These are phyloP conservation scores for Colletotrichum navitas DNA, from an alignment of 2,329 filamentous ascomycete genomes.

Conservation along the genomic window DNA sequence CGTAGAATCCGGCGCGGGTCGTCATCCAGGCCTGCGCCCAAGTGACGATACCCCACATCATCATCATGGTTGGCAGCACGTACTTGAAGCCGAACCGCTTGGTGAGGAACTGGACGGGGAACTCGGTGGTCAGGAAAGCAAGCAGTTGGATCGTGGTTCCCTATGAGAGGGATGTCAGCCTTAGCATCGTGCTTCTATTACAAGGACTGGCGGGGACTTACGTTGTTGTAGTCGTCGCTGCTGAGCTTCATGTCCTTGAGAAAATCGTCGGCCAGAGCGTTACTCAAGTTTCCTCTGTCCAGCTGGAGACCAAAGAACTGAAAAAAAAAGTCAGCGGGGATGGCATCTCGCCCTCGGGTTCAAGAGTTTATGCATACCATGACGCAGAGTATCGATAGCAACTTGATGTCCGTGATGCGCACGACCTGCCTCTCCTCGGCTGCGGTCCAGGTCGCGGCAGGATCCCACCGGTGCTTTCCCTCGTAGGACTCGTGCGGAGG, in stretches of 20 bases:
- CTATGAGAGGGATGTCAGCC: slow-evolving; percentile 36
- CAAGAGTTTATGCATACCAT: slow-evolving; percentile 53
- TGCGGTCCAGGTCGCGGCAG: slow-evolving; percentile 66
- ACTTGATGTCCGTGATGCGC: slow-evolving; percentile 62
- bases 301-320: slow-evolving; percentile 73
- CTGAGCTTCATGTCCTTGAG: slow-evolving; percentile 64
- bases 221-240: slow-evolving; percentile 68
- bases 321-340: slow-evolving; percentile 4
- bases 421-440: slow-evolving; percentile 69
- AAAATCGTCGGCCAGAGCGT: slow-evolving; percentile 73
- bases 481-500: slow-evolving; percentile 68
- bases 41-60: slow-evolving; percentile 44
- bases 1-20: slow-evolving; percentile 55
- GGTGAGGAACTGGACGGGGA: slow-evolving; percentile 72
- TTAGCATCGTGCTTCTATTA: too few species aligned
- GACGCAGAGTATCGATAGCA: slow-evolving; percentile 53
- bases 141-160: slow-evolving; percentile 69
- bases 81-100: slow-evolving; percentile 60
- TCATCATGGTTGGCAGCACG: slow-evolving; percentile 48
- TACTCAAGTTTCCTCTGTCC: slow-evolving; percentile 73
- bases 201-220: slow-evolving; percentile 29
- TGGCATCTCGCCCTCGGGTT: too few species aligned
- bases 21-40: slow-evolving; percentile 49
- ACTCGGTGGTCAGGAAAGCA: slow-evolving; percentile 67
- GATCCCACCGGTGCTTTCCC: slow-evolving; percentile 70